These are phyloP conservation scores for Brassica hybrid DNA, from an alignment of 441 rosid species.

Conservation along the genomic window DNA sequence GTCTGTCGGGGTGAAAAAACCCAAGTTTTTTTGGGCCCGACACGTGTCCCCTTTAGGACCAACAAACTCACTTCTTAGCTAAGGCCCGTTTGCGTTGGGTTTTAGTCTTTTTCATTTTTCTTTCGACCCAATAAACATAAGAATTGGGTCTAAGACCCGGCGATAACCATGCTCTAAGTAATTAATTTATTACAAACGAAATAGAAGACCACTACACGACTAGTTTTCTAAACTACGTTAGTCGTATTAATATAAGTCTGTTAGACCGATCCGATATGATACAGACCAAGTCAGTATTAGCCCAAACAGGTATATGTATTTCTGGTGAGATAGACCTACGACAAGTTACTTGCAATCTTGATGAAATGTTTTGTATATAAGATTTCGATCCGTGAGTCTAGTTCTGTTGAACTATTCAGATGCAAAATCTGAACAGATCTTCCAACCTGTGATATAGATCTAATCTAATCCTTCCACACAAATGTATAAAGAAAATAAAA, in stretches of 20 bases:
- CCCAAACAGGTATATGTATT: neutral
- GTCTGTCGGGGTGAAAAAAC: too few relatives aligned
- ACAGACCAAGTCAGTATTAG: neutral
- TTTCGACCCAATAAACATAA: too few relatives aligned
- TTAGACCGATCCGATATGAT: neutral
- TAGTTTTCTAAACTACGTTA: neutral
- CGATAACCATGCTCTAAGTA: neutral
- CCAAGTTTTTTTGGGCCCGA: too few relatives aligned
- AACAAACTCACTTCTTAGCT: too few relatives aligned
- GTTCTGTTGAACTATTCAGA: constrained; percentile 32
- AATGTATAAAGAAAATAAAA: constrained; percentile 2
- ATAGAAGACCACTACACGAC: neutral
- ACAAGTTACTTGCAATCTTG: constrained; percentile 6
- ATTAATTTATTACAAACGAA: neutral
- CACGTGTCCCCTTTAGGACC: too few relatives aligned
- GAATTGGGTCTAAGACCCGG: too few relatives aligned
- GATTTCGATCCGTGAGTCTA: constrained; percentile 17
- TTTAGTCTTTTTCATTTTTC: too few relatives aligned
- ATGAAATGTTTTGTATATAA: neutral
- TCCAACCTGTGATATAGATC: constrained; percentile 42
- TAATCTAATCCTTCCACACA: constrained; percentile 35
- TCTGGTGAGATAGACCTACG: neutral
- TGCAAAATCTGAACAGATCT: constrained; percentile 45
- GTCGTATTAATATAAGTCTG: neutral
- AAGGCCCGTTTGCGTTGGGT: too few relatives aligned